These are phyloP conservation scores for Blumeriella jaapii DNA, from an alignment of 2,329 filamentous ascomycete species.

Conservation along the genomic window DNA sequence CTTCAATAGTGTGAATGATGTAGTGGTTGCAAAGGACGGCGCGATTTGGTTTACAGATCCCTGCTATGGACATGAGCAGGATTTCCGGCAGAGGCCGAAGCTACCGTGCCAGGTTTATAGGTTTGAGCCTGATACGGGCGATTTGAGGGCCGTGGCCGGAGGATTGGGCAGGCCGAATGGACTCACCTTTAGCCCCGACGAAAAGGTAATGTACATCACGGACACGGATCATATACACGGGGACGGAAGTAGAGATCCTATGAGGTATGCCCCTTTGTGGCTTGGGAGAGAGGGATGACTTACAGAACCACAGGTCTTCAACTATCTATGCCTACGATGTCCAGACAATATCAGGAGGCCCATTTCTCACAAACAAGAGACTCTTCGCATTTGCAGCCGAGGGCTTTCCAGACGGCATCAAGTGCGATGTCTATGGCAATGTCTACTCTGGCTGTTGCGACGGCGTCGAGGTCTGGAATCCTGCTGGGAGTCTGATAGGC, in stretches of 20 bases:
- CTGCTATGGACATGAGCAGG: conserved; percentile 33
- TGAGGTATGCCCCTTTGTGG: conserved; percentile 20
- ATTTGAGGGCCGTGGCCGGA: conserved; percentile 37
- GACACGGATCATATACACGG: conserved; percentile 28
- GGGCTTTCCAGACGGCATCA: conserved; percentile 36
- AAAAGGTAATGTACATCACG: conserved; percentile 33
- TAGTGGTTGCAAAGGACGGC: conserved; percentile 31
- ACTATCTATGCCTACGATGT: conserved; percentile 37
- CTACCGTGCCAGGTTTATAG: conserved; percentile 39
- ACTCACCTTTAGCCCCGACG: conserved; percentile 27
- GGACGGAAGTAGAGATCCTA: conserved; percentile 24
- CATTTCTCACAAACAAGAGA: conserved; percentile 37
- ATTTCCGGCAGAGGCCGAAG: conserved; percentile 33
- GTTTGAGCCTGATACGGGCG: conserved; percentile 31
- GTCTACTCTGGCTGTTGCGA: conserved; percentile 40
- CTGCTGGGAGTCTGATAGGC: conserved; percentile 34
- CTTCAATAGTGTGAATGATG: conserved; percentile 37
- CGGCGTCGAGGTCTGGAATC: conserved; percentile 39
- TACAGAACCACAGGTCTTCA: conserved; percentile 5
- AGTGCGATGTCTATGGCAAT: conserved; percentile 42
- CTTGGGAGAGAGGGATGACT: no score
- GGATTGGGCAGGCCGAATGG: conserved; percentile 33
- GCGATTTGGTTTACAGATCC: conserved; percentile 41
- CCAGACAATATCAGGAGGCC: conserved; percentile 26
- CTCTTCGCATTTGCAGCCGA: conserved; percentile 39